Percentiles rank a stretch among this genome's conserved stretches.
phyloP scores from a whole-genome alignment of 1,284 basidiomycete species.

The Phylloporus sp. region DNA sequence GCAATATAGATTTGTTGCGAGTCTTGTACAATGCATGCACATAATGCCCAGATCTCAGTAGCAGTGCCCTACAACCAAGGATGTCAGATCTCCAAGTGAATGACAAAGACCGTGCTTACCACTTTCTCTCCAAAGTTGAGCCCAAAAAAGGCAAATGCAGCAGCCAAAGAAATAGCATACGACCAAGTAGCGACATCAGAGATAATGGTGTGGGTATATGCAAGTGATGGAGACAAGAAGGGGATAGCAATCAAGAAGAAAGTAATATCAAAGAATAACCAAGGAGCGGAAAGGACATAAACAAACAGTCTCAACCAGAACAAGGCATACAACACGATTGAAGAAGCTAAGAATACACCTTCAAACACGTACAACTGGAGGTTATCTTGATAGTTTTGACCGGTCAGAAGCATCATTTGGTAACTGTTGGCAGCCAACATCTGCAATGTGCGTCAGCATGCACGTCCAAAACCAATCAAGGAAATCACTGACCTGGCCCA shows the following conservation, averaged over 20 bases:
- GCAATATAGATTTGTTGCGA: slow-evolving; percentile 94
- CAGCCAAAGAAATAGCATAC: slow-evolving; percentile 88
- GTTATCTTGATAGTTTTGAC: slow-evolving; percentile 81
- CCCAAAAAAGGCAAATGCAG: slow-evolving; percentile 91
- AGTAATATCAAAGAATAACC: slow-evolving; percentile 87
- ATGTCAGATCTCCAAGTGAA: slow-evolving; percentile 13
- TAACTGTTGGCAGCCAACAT: slow-evolving; percentile 91
- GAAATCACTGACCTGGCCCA: slow-evolving; percentile 67
- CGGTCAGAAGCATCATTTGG: slow-evolving; percentile 88
- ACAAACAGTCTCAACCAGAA: slow-evolving; percentile 89
- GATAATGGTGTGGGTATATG: slow-evolving; percentile 64
- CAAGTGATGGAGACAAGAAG: slow-evolving; percentile 68
- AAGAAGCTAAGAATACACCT: slow-evolving; percentile 82
- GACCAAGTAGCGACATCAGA: slow-evolving; percentile 85
- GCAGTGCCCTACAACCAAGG: slow-evolving; percentile 68
- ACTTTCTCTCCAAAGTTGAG: slow-evolving; percentile 97
- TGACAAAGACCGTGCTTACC: slow-evolving; percentile 45
- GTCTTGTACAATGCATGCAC: slow-evolving; percentile 90
- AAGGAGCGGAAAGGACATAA: slow-evolving; percentile 83
- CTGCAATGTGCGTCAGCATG: slow-evolving; percentile 36
- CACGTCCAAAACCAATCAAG: not conserved
- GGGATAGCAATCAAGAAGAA: slow-evolving; percentile 92
- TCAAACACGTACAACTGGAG: slow-evolving; percentile 90
- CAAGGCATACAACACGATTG: slow-evolving; percentile 87
- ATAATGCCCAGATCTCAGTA: slow-evolving; percentile 88